Base-by-base conservation (phyloP, 2,329 filamentous ascomycete species). In the Aspergillus sp. region DNA sequence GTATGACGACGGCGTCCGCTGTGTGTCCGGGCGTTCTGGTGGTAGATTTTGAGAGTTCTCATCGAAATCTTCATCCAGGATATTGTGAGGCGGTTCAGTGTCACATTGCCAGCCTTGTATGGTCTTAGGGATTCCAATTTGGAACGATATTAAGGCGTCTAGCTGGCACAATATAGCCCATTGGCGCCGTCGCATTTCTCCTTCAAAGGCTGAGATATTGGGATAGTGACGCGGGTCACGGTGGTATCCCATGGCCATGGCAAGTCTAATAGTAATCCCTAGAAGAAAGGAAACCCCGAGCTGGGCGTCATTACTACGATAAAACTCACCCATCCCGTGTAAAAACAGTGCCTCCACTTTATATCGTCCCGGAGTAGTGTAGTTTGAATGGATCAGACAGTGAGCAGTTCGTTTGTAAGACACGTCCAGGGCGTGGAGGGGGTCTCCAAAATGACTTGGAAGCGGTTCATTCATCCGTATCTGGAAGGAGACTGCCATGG, bases 51-150 rank as follows among this genome's bases (percentile, higher is more conserved):
- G 50, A 5, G 68, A 71, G 36, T 73, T 59, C 52, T 78, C 71
- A 47, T 71, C 66, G 48, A 85, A 81, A 52, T 86, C 81, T 2
- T 75, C 71, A 58, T 86, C 82, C 26, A 73, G 61, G 11, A 85
- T 56, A 57, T 86, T 85, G 8, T 72, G 68, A 5, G 82, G 81
- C n/a, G 74, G 57, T 7, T 65, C 58, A 0, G 79, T 81, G 54
- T 86, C 83, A 35, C 73, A 77, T 41, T 83, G 78, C 49, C 82
- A 77, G 27, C 74, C 71, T 44, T 78, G 71, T 35, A 83, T 71
- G 67, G 82, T 79, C 48, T 75, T 75, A 6, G 83, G 83, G 10
- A 86, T 64, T 1, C 83, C 83, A 47, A 85, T 71, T 53, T 85
- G 80, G 53, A 84, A 84, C 1, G 79, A 75, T 1, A 79, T 72